Evolutionary conservation across 495 filamentous ascomycete genomes (phyloP), one percentile per base, ranked within the genome.

Genomic region (Tuber microsphaerosporum): DNA sequence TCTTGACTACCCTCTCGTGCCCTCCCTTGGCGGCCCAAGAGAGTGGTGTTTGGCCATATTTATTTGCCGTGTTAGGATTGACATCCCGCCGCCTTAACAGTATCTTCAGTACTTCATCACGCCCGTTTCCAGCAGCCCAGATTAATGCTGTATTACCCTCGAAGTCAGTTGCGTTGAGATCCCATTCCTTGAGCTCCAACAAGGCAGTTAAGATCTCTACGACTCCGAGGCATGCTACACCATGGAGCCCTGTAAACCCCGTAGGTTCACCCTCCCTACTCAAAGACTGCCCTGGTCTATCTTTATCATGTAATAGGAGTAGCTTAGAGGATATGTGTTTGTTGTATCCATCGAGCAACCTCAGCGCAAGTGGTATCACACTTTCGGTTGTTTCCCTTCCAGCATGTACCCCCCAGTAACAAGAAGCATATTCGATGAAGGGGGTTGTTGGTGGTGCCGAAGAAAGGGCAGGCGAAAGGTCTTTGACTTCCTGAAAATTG

Each of bases 51-150:
- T 69, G 75, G 22, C 77, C 79, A 75, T 73, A 46, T 2, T 65
- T 68, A 72, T 83, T 82, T 31, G 69, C 79, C 22, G 73, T 22
- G 43, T 84, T 72, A 10, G 75, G 46, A 31, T 45, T 31, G 12
- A 75, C 77, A n/a, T 56, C 74, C 51, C 16, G 45, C 22, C 42
- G 73, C 22, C 81, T 73, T 42, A 83, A 61, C 34, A 83, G 79
- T 41, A 75, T 17, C 73, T 77, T 71, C 43, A 83, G 73, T 8
- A 82, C 75, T 22, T 74, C 82, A 51, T 83, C 79, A 74, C 86
- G 78, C 19, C 85, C 85, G 16, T 77, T 77, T 72, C 74, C 78
- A 84, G 68, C 84, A 44, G 85, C 85, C 77, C 71, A 83, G 14
- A 77, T 82, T 69, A 87, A 81, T 46, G 85, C 82, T 12, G 82